Evolutionary conservation across 164 flowering plant genomes (phyloP).

Genomic region (Vitis rotundifolia): DNA sequence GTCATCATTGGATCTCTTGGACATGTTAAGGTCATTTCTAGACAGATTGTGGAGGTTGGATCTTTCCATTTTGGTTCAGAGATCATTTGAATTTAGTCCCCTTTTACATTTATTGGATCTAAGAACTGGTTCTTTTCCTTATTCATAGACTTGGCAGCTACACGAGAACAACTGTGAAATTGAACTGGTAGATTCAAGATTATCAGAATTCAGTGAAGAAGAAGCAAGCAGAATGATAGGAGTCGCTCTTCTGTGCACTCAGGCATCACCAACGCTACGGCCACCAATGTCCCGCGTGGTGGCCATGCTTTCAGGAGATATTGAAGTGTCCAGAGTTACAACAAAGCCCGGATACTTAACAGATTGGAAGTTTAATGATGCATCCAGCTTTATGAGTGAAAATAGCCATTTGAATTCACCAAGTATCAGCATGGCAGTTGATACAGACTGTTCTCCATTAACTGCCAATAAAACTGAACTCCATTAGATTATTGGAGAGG

Average conservation of each 20-base stretch:
- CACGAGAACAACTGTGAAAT: constrained; percentile 33
- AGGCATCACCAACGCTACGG: constrained; percentile 54
- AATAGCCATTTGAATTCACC: constrained; percentile 8
- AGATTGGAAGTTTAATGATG: constrained; percentile 43
- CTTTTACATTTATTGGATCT: not conserved
- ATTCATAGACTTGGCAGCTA: constrained; percentile 55
- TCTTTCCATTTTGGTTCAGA: not conserved
- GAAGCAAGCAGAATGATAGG: constrained; percentile 46
- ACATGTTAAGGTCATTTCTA: too few species aligned
- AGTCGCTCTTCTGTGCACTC: constrained; percentile 61
- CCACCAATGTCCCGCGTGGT: constrained; percentile 72
- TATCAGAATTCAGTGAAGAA: constrained; percentile 34
- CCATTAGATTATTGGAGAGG: constrained; percentile 18
- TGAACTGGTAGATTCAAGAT: constrained; percentile 44
- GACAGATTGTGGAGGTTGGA: too few species aligned
- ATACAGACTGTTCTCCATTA: constrained; percentile 7
- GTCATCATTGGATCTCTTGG: too few species aligned
- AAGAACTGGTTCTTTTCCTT: not conserved
- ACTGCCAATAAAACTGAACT: constrained; percentile 14
- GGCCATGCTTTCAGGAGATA: constrained; percentile 64
- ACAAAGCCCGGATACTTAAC: constrained; percentile 56
- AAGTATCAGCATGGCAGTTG: constrained; percentile 7
- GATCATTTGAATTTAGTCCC: not conserved
- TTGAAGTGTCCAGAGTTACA: constrained; percentile 42
- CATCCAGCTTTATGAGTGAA: constrained; percentile 21